Conservation (phyloP, 2,329 filamentous ascomycete species). For the Colletotrichum siamense region DNA sequence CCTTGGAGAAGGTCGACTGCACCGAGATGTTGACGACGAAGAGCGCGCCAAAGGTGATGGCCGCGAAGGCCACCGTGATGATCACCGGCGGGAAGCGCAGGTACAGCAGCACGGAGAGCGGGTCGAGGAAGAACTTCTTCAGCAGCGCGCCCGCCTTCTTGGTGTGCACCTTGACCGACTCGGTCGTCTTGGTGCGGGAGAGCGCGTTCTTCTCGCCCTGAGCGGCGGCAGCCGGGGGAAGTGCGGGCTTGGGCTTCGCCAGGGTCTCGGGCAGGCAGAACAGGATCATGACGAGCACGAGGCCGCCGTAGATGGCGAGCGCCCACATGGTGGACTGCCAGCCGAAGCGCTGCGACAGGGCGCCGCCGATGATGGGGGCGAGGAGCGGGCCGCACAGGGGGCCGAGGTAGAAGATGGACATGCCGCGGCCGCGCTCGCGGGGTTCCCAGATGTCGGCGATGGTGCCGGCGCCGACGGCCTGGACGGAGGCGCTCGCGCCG, state of each 20-base stretch:
- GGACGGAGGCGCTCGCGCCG: conserved; percentile 79
- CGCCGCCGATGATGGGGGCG: conserved; percentile 75
- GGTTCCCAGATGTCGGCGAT: conserved; percentile 83
- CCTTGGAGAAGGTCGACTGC: conserved; percentile 69
- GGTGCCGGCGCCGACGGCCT: conserved; percentile 83
- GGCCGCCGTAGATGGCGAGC: conserved; percentile 70
- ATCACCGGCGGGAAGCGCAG: conserved; percentile 77
- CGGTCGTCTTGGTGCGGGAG: conserved; percentile 63
- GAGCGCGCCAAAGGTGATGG: conserved; percentile 76
- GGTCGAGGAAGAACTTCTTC: conserved; percentile 72
- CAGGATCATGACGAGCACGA: conserved; percentile 60
- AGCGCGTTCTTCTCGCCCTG: conserved; percentile 29
- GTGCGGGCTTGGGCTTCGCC: conserved; percentile 32
- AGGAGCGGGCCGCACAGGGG: conserved; percentile 77
- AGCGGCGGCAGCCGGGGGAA: background rate
- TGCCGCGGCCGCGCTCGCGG: conserved; percentile 75
- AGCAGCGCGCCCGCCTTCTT: conserved; percentile 57
- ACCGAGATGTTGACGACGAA: conserved; percentile 82
- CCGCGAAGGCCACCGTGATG: conserved; percentile 75
- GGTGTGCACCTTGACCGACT: conserved; percentile 64
- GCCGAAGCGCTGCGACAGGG: conserved; percentile 69
- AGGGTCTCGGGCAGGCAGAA: conserved; percentile 72
- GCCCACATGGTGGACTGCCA: conserved; percentile 86
- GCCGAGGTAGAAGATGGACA: conserved; percentile 83
- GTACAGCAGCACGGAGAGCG: conserved; percentile 72